Evolutionary conservation across 805 yeast genomes (phyloP).

Genomic region (Allodekkera sacchari): DNA sequence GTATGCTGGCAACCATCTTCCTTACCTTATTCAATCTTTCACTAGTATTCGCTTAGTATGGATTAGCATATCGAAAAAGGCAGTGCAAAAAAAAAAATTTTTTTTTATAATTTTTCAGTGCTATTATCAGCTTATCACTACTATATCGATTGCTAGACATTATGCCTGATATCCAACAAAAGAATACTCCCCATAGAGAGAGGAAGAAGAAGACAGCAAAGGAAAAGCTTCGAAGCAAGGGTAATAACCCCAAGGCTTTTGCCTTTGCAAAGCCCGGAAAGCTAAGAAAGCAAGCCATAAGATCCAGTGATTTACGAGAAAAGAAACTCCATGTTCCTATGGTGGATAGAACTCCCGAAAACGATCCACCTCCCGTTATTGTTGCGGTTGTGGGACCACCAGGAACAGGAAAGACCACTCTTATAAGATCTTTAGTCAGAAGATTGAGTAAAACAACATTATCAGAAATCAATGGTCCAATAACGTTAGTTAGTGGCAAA

Average conservation of each 20-base stretch:
- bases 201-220: constrained; percentile 52
- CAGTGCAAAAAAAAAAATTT: no score
- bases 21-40: no score
- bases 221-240: constrained; percentile 82
- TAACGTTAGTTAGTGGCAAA: constrained; percentile 94
- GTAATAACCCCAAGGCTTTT: constrained; percentile 77
- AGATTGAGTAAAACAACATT: constrained; percentile 82
- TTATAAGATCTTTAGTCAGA: constrained; percentile 81
- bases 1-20: no score
- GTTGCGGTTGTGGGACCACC: constrained; percentile 98
- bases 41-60: no score
- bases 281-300: constrained; percentile 71
- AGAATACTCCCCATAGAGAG: constrained; percentile 74
- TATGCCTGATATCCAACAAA: constrained; percentile 22
- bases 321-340: constrained; percentile 89
- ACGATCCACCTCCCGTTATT: constrained; percentile 93
- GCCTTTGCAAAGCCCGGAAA: constrained; percentile 82
- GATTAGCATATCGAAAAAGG: no score
- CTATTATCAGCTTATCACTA: no score
- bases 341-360: constrained; percentile 96
- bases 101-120: no score
- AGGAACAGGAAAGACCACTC: constrained; percentile 94
- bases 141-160: no score
- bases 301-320: constrained; percentile 79
- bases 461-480: constrained; percentile 87